Evolutionary conservation across 495 filamentous ascomycete species (phyloP).

Genomic region (Xylaria cubensis): DNA sequence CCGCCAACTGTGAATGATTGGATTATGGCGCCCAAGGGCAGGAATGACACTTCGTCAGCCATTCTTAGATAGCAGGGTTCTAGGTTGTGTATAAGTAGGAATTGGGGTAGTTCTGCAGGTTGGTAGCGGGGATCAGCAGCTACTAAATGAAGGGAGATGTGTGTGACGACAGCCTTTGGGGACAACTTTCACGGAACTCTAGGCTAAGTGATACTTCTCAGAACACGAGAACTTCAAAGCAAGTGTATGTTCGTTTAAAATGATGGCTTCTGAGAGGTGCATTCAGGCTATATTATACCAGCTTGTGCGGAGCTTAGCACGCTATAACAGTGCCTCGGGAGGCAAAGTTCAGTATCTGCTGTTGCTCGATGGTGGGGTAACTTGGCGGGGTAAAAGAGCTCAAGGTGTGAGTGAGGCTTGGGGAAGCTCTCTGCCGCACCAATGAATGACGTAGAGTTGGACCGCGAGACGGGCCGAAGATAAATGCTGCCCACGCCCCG

Average conservation of each 20-base stretch:
- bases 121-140: neutral
- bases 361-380: slow-evolving; percentile 19
- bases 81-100: neutral
- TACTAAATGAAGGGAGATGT: neutral
- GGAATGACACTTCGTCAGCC: slow-evolving; percentile 65
- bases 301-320: slow-evolving; percentile 17
- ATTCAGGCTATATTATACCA: slow-evolving; percentile 29
- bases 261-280: neutral
- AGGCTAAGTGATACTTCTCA: neutral
- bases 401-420: neutral
- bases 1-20: slow-evolving; percentile 78
- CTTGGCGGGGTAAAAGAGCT: slow-evolving; percentile 22
- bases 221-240: neutral
- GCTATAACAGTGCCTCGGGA: neutral
- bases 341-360: no score
- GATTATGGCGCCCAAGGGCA: slow-evolving; percentile 87
- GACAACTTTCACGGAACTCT: neutral
- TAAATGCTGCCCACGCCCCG: neutral
- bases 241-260: neutral
- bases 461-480: slow-evolving; percentile 11
- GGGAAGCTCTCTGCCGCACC: slow-evolving; percentile 16
- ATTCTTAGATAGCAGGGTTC: slow-evolving; percentile 35
- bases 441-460: slow-evolving; percentile 24
- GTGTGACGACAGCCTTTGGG: neutral
- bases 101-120: neutral